Percentiles rank a stretch among this genome's conserved stretches.
Evolutionary conservation across 169 alveolate genomes (phyloP).

Genomic region (Blepharisma undulans): DNA sequence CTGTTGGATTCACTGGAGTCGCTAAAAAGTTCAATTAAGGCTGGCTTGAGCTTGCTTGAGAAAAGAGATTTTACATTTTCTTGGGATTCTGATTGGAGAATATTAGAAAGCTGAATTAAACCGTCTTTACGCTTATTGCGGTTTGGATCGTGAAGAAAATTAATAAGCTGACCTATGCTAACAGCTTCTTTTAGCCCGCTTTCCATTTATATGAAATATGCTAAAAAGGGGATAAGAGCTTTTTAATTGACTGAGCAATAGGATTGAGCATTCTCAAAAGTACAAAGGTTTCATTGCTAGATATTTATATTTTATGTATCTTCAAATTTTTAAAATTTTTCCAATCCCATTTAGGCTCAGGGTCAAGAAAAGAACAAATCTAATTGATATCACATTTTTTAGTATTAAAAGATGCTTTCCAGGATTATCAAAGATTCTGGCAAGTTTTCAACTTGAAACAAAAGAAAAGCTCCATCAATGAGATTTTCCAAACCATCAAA

Average conservation of each 20-base stretch:
- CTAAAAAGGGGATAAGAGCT: too few relatives aligned
- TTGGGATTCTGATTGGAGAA: not conserved
- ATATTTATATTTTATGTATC: too few relatives aligned
- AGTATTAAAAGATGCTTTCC: not conserved
- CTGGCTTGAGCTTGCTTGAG: not conserved
- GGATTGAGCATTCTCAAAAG: too few relatives aligned
- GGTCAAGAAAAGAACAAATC: too few relatives aligned
- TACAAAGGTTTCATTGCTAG: too few relatives aligned
- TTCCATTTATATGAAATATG: not conserved
- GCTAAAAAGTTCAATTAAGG: not conserved
- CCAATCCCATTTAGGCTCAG: too few relatives aligned
- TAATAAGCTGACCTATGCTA: not conserved
- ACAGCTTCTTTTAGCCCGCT: not conserved
- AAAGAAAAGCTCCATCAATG: not conserved
- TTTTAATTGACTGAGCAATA: too few relatives aligned
- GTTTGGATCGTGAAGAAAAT: not conserved
- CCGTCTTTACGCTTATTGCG: not conserved
- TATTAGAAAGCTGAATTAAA: not conserved
- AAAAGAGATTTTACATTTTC: not conserved
- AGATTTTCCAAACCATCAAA: not conserved
- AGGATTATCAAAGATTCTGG: not conserved
- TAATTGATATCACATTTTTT: too few relatives aligned
- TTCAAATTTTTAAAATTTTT: too few relatives aligned
- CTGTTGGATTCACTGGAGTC: constrained; percentile 19
- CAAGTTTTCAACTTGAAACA: not conserved